Evolutionary conservation across 2,329 filamentous ascomycete genomes (phyloP), one percentile per base, ranked within the genome.

Genomic region (Trichoderma sp.): DNA sequence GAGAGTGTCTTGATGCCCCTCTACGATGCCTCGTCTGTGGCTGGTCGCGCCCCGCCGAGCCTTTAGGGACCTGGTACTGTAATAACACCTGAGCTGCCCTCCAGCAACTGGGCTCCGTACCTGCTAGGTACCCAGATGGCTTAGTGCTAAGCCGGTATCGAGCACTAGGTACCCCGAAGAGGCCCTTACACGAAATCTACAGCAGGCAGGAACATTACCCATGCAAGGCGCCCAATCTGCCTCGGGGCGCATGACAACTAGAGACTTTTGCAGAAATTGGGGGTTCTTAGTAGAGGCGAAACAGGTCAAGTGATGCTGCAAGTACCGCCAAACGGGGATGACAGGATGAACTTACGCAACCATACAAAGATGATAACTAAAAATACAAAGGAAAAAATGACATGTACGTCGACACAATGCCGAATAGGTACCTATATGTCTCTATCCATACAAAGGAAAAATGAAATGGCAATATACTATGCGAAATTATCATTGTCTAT

Each of bases 1-100:
- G 70, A 71, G 70, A 73, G 71, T 76, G 72, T 72, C 79, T 76
- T 74, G 75, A 78, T 81, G 79, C 79, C 79, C 80, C 80, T 81
- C 80, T 50, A 55, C 57, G 68, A 61, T 62, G 66, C 55, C 39
- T 71, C 43, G 34, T 55, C 59, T 47, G 59, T 71, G 61, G 61
- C 61, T 55, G 43, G 58, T 7, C 50, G 47, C 61, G 68, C 68
- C 68, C 68, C 68, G 68, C 68, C 65, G 66, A 61, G 57, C 66
- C 30, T 61, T 34, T n/a, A 20, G 66, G 57, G 53, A 47, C 17
- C 57, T 61, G 36, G 66, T 69, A 69, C 66, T 53, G 64, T 20
- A 67, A 67, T 67, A 67, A 57, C 47, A 67, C 64, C 39, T 32
- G 55, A 32, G 17, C 57, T 32, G 28, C 12, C 47, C 47, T 36